These are phyloP conservation scores for Botrytis fabae DNA, from an alignment of 2,329 filamentous ascomycete species.

Conservation along the genomic window DNA sequence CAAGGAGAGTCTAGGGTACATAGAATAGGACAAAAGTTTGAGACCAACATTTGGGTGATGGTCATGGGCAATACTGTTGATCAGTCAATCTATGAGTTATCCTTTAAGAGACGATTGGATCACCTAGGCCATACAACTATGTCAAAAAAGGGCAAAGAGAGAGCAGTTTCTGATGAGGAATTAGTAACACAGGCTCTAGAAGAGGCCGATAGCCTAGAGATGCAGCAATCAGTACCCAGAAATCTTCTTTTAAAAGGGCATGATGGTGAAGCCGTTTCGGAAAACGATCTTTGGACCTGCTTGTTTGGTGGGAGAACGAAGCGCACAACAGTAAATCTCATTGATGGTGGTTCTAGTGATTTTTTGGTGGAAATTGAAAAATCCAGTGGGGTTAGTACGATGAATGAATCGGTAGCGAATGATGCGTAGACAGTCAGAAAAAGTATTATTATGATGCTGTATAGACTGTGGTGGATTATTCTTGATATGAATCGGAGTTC, in stretches of 20 bases:
- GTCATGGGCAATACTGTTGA: slow-evolving; percentile 89
- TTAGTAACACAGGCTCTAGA: slow-evolving; percentile 67
- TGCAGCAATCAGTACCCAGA: slow-evolving; percentile 70
- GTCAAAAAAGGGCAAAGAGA: slow-evolving; percentile 44
- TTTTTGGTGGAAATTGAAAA: background rate
- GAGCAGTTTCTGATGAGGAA: slow-evolving; percentile 46
- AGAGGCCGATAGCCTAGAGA: slow-evolving; percentile 78
- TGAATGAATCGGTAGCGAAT: background rate
- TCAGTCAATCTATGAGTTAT: slow-evolving; percentile 86
- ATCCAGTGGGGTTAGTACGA: background rate
- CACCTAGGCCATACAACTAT: slow-evolving; percentile 61
- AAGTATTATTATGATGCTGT: background rate
- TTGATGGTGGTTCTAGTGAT: background rate
- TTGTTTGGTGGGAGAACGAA: slow-evolving; percentile 63
- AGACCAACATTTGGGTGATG: slow-evolving; percentile 95
- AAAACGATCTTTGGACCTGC: slow-evolving; percentile 84
- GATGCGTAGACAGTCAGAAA: background rate
- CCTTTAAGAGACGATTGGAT: slow-evolving; percentile 72
- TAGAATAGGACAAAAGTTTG: slow-evolving; percentile 83
- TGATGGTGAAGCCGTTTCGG: slow-evolving; percentile 76
- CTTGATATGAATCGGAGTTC: background rate
- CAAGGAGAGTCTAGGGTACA: slow-evolving; percentile 95
- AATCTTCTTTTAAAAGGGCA: slow-evolving; percentile 70
- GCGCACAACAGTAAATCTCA: slow-evolving; percentile 1
- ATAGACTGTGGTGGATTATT: background rate